Base-by-base conservation (phyloP, 176 grass and related monocot species). In the Miscanthus lutarioriparius region DNA sequence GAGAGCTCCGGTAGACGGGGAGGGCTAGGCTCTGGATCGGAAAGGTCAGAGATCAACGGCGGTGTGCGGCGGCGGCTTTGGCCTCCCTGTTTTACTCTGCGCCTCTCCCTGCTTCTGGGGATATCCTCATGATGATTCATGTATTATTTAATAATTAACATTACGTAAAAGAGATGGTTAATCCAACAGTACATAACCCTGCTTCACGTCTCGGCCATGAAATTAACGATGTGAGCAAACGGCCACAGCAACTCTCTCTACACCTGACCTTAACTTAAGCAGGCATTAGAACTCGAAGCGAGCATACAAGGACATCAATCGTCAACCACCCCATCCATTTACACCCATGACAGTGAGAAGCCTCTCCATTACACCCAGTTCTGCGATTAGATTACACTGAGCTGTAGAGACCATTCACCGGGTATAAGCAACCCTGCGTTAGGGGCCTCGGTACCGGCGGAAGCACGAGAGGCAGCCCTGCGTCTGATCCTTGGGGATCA, bases 391-490 rank as follows among this genome's bases (percentile, higher is more conserved):
- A 87, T 83, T 87, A 90, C 72, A 92, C 1, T 11, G 76, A 88
- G 77, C 64, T 80, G 63, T 77, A 89, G 75, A 64, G 10, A 80
- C 20, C 43, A 27, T 43, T 79, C 74, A 4, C 38, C 47, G 23
- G 48, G 49, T 37, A 33, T 64, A 20, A 58, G 74, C 12, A 39
- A 30, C 19, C 13, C 8, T 9, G 8, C 4, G 81, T 94, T 76
- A 99, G 67, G 97, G 97, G 26, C 97, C 97, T 74, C 97, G 88
- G 66, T 84, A 8, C 58, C 64, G 91, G 7, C 86, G 78, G 58
- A 99, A 92, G 80, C 93, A 99, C 7, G 91, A 85, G 59, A 94
- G 83, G 74, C 91, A 99, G 44, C 96, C 97, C 66, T 99, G 86
- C 10, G 84, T 66, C 30, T 99, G 97, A 63, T 96, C 93, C 12